Base-by-base conservation (phyloP, 106 monocot species). In the Dendrobium nobile region DNA sequence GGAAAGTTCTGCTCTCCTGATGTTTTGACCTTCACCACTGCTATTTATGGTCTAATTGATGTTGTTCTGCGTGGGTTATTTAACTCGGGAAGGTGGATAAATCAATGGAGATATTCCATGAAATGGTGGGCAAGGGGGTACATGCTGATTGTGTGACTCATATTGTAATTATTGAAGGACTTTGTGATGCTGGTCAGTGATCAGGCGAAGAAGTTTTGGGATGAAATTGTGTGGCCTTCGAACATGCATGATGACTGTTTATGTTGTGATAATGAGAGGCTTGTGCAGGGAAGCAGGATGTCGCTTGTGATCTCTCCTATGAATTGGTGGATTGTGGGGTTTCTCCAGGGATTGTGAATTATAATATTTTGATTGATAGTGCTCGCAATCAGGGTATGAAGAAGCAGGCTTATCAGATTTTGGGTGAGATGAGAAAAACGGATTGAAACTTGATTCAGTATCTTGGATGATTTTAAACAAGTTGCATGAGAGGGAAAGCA, bases 381-480 rank as follows among this genome's bases (percentile, higher is more conserved):
- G 91, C 95, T 55, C 90, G 87, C 77, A 91, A 78, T 79, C 33
- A 67, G 74, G 87, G 91, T 9, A 77, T 84, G 72, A 99, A 88
- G 84, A 92, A 85, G 56, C 79, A 88, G 70, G 98, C 95, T 75
- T 95, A 99, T 79, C 84, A 82, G 59, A 74, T 99, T 33, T 80
- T 99, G 28, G 51, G 82, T 20, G 94, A 99, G 80, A 95, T 95
- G 92, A 91, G 88, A 99, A 85, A 80, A 99, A 99, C 82, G 98
- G 91, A 13, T 26, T 91, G 78, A 77, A 68, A 43, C 95, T 91
- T 7, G 95, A 99, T 84, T 76, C 91, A 67, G 88, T 95, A 47
- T 93, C 95, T 19, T 99, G 95, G 95, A 95, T 95, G 85, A 91
- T 89, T 77, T 80, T 99, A 42, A 85, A 86, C 59, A 89, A 83